These are phyloP conservation scores for Drosera spatulata DNA, from an alignment of 179 eudicot genomes.

Conservation along the genomic window DNA sequence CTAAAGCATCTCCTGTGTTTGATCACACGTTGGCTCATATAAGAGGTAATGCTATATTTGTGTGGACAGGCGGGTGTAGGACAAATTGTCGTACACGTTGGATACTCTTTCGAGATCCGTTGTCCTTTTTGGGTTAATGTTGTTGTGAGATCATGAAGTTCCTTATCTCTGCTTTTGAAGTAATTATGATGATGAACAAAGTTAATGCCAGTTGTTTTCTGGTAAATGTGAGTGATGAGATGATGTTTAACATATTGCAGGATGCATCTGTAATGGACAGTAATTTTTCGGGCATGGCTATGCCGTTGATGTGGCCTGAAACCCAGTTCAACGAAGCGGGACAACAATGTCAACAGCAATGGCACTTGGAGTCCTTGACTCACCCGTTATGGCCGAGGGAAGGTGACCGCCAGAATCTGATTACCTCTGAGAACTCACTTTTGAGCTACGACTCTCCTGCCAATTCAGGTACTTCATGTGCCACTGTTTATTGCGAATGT, in stretches of 20 bases:
- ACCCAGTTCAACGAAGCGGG: constrained; percentile 39
- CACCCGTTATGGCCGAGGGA: constrained; percentile 60
- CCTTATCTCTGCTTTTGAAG: no score
- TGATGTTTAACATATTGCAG: constrained; percentile 17
- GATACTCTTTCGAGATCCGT: no score
- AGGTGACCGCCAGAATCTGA: constrained; percentile 37
- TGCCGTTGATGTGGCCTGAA: constrained; percentile 62
- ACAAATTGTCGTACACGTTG: neutral
- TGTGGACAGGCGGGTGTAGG: neutral
- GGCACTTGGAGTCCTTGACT: constrained; percentile 41
- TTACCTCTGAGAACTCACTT: constrained; percentile 52
- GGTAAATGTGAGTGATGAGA: no score
- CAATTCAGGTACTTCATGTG: constrained; percentile 50
- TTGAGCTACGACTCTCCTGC: constrained; percentile 56
- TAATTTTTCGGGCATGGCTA: constrained; percentile 33
- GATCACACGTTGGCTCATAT: neutral
- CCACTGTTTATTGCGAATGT: neutral
- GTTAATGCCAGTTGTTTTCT: no score
- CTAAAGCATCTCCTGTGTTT: neutral
- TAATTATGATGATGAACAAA: no score
- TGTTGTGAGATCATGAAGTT: no score
- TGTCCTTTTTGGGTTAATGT: no score
- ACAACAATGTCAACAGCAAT: constrained; percentile 44
- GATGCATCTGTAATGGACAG: constrained; percentile 40
- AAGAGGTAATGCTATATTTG: neutral